phyloP scores from a whole-genome alignment of 2,329 filamentous ascomycete genomes.

The Alternaria brassicicola region DNA sequence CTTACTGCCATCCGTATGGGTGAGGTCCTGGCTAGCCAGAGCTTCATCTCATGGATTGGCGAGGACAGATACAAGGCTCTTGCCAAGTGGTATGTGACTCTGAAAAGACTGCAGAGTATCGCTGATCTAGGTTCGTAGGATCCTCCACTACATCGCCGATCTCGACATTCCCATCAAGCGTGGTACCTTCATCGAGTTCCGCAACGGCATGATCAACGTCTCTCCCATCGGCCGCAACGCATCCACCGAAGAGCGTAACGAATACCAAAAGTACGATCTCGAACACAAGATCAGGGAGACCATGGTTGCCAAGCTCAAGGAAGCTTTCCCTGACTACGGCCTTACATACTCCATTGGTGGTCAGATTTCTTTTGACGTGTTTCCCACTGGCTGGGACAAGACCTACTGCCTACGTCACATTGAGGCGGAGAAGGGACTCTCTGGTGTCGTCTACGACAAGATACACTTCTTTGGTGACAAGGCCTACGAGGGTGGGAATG shows the following conservation, averaged over 20 bases:
- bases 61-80: slow-evolving; percentile 84
- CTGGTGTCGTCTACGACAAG: slow-evolving; percentile 77
- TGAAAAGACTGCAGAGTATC: neutral
- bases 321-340: slow-evolving; percentile 81
- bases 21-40: slow-evolving; percentile 73
- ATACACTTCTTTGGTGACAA: slow-evolving; percentile 99
- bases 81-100: slow-evolving; percentile 59
- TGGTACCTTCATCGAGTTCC: slow-evolving; percentile 85
- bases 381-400: slow-evolving; percentile 98
- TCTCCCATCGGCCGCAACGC: slow-evolving; percentile 87
- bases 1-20: slow-evolving; percentile 89
- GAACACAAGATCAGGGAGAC: slow-evolving; percentile 75
- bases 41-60: slow-evolving; percentile 91
- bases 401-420: slow-evolving; percentile 92
- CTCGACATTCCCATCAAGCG: slow-evolving; percentile 82
- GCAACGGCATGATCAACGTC: slow-evolving; percentile 91
- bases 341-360: slow-evolving; percentile 96
- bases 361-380: slow-evolving; percentile 98
- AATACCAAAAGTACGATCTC: slow-evolving; percentile 82
- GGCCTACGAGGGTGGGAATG: slow-evolving; percentile 87
- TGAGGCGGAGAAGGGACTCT: slow-evolving; percentile 72
- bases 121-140: slow-evolving; percentile 33
- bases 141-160: slow-evolving; percentile 83
- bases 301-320: slow-evolving; percentile 77
- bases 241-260: slow-evolving; percentile 75